Base-by-base conservation (phyloP, 2,329 filamentous ascomycete species). In the Colletotrichum sp. region DNA sequence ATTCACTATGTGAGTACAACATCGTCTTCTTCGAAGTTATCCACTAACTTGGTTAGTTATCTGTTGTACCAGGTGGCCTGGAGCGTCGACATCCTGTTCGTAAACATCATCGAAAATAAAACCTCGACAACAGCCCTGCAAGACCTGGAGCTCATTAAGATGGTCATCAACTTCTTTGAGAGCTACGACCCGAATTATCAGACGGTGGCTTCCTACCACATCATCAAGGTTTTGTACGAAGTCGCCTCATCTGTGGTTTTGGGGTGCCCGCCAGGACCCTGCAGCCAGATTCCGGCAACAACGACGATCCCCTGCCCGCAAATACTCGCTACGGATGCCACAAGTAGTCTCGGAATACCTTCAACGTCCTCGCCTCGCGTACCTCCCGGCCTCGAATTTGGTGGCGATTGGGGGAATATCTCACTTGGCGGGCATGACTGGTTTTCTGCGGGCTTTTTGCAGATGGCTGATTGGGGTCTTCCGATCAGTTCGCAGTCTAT, bases 81-180 rank as follows among this genome's bases (percentile, higher is more conserved):
- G 73, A 76, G 73, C 21, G 73, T 76, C 15, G 73, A 76, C 12
- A 64, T 76, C 8, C 49, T 76, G 1, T 73, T 76, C 18, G 64
- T 76, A 30, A 65, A 76, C 15, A 76, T 76, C 2, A 59, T 76
- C 34, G 70, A 76, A n/a, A 76, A 76, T 15, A 76, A 69, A 8
- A 49, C 44, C 2, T 68, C 49, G 4, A 57, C 73, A 7, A 71
- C 70, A 7, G 73, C 64, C 0, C 15, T 49, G 34, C 70, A 71
- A 8, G 73, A 76, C 21, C 70, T 76, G 5, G 73, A 76, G 8
- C 73, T 76, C n/a, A 73, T 76, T 8, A 71, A 71, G 7, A 76
- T 49, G 13, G 64, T 76, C 9, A 68, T 76, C 26, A 49, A 57
- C 57, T 76, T 76, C 59, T 76, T 76, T 15, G 73, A 76, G 34